phyloP scores from a whole-genome alignment of 208 protist species.

The Acanthamoeba sp. region DNA sequence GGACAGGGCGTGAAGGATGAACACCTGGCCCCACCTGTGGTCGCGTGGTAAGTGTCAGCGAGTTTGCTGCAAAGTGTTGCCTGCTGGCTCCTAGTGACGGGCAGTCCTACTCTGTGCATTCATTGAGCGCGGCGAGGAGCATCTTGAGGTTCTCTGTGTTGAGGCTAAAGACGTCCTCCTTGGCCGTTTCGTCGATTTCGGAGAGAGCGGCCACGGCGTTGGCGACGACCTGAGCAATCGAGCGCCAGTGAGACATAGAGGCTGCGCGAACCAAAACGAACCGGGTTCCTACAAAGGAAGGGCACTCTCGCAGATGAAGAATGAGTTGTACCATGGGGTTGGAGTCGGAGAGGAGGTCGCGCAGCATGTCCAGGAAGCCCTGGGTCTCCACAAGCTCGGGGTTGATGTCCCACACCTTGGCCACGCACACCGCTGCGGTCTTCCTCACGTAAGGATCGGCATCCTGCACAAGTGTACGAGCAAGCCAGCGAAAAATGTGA shows the following conservation, averaged over 20 bases:
- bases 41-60: not conserved
- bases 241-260: constrained; percentile 46
- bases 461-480: constrained; percentile 89
- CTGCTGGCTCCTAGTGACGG: not conserved
- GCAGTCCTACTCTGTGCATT: constrained; percentile 94
- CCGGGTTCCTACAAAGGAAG: no score
- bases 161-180: constrained; percentile 89
- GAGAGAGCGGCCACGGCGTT: constrained; percentile 96
- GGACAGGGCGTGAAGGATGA: constrained; percentile 97
- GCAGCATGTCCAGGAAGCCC: constrained; percentile 92
- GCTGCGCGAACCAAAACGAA: not conserved
- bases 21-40: constrained; percentile 97
- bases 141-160: constrained; percentile 93
- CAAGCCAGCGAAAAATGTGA: not conserved
- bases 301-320: no score
- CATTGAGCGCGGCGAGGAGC: constrained; percentile 96
- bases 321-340: constrained; percentile 94
- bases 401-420: constrained; percentile 98
- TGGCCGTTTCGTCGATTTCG: constrained; percentile 94
- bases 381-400: constrained; percentile 92
- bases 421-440: constrained; percentile 97
- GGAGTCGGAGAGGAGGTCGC: constrained; percentile 95
- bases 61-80: not conserved
- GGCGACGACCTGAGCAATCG: constrained; percentile 91
- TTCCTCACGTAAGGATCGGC: constrained; percentile 99